Evolutionary conservation across 192 early-diverging fungal species (phyloP).

Genomic region (Backusella macrospora): DNA sequence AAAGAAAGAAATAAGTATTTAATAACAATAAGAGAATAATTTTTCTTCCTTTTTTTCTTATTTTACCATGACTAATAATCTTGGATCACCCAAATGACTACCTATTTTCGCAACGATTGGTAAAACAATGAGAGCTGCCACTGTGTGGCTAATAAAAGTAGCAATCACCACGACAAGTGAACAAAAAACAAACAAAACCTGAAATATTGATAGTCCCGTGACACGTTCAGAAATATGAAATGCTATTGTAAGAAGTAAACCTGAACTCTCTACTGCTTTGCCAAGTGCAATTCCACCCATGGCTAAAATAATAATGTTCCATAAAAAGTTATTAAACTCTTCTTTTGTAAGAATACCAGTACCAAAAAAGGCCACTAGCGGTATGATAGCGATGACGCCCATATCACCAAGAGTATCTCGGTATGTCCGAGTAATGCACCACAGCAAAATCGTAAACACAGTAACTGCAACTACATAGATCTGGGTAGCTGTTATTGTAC

Average conservation of each 20-base stretch:
- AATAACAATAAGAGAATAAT: slow-evolving; percentile 29
- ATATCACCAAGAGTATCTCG: slow-evolving; percentile 87
- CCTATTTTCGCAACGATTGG: slow-evolving; percentile 92
- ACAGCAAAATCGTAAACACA: slow-evolving; percentile 77
- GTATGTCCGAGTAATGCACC: slow-evolving; percentile 83
- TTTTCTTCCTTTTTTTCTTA: background rate
- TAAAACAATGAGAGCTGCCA: slow-evolving; percentile 91
- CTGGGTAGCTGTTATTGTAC: slow-evolving; percentile 71
- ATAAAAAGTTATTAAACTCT: slow-evolving; percentile 95
- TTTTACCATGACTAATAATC: slow-evolving; percentile 77
- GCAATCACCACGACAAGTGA: slow-evolving; percentile 80
- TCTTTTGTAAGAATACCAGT: slow-evolving; percentile 91
- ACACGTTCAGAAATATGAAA: slow-evolving; percentile 63
- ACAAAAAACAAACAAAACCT: slow-evolving; percentile 76
- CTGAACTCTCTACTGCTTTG: slow-evolving; percentile 86
- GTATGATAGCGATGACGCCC: slow-evolving; percentile 92
- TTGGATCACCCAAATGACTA: slow-evolving; percentile 68
- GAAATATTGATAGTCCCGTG: slow-evolving; percentile 67
- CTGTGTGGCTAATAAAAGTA: slow-evolving; percentile 94
- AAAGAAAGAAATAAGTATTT: background rate
- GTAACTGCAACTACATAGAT: slow-evolving; percentile 77
- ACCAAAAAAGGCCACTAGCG: slow-evolving; percentile 87
- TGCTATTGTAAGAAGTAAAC: slow-evolving; percentile 81
- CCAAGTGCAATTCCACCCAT: slow-evolving; percentile 97
- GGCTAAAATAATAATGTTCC: slow-evolving; percentile 89